A percentile compares a stretch with the other conserved stretches of the same genome.
Evolutionary conservation across 345 rosid genomes (phyloP).

Genomic region (Fremontodendron californicum): DNA sequence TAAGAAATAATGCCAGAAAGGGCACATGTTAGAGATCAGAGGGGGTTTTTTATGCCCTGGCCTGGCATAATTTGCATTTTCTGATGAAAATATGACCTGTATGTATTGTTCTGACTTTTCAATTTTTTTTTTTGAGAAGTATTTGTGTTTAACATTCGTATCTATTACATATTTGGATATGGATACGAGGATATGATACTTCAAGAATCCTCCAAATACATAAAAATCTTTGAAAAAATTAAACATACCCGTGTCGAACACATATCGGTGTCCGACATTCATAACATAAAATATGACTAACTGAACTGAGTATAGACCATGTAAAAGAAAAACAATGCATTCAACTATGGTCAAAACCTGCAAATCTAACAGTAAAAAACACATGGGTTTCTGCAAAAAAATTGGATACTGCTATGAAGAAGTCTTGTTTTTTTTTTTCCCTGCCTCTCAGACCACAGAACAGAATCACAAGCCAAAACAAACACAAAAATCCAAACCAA

Average conservation of each 20-base stretch:
- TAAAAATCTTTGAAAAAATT: no score
- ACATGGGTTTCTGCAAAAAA: slow-evolving; percentile 34
- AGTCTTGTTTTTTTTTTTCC: background rate
- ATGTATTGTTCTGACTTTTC: no score
- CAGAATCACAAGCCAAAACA: slow-evolving; percentile 33
- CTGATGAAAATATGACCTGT: no score
- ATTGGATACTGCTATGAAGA: slow-evolving; percentile 2
- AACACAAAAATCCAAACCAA: slow-evolving; percentile 24
- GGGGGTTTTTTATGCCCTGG: background rate
- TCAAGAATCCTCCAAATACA: no score
- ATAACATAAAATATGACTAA: background rate
- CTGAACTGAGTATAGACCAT: background rate
- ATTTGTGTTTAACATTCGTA: no score
- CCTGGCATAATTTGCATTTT: background rate
- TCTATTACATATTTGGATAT: no score
- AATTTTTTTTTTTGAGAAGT: no score
- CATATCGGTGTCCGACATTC: no score
- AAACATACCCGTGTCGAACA: no score
- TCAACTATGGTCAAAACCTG: slow-evolving; percentile 22
- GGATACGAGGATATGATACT: no score
- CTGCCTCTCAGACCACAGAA: slow-evolving; percentile 13
- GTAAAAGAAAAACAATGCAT: background rate
- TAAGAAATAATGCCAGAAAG: background rate
- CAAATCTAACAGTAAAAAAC: slow-evolving; percentile 15
- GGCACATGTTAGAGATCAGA: background rate